Evolutionary conservation across 257 asterid species (phyloP).

Genomic region (Nicotiana knightiana): DNA sequence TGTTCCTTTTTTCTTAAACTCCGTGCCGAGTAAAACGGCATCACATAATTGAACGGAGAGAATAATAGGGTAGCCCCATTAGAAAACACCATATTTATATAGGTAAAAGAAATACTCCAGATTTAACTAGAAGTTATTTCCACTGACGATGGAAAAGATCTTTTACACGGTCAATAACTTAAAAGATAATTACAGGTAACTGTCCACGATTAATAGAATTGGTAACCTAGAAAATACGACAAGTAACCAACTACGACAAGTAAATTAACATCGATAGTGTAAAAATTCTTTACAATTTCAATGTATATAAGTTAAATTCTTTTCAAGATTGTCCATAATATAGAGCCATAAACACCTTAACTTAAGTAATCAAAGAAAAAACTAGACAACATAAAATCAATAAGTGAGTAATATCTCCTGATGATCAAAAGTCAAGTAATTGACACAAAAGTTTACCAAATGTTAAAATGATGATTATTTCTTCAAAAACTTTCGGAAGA

Average conservation of each 20-base stretch:
- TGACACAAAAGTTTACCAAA: constrained; percentile 1
- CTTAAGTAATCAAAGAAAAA: not conserved
- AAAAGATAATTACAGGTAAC: too few relatives aligned
- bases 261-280: too few relatives aligned
- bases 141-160: too few relatives aligned
- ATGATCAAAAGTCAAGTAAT: not conserved
- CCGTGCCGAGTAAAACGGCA: too few relatives aligned
- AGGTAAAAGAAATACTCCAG: not conserved
- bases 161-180: too few relatives aligned
- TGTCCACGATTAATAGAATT: too few relatives aligned
- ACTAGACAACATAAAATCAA: not conserved
- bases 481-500: not conserved
- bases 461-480: not conserved
- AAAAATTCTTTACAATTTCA: too few relatives aligned
- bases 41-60: not conserved
- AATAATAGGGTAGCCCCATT: not conserved
- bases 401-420: not conserved
- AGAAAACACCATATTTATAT: not conserved
- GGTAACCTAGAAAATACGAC: too few relatives aligned
- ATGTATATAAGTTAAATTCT: not conserved
- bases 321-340: not conserved
- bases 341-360: not conserved
- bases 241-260: too few relatives aligned
- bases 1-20: too few relatives aligned
- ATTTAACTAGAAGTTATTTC: not conserved